These are phyloP conservation scores for Pugionium cornutum DNA, from an alignment of 345 rosid species.

Conservation along the genomic window DNA sequence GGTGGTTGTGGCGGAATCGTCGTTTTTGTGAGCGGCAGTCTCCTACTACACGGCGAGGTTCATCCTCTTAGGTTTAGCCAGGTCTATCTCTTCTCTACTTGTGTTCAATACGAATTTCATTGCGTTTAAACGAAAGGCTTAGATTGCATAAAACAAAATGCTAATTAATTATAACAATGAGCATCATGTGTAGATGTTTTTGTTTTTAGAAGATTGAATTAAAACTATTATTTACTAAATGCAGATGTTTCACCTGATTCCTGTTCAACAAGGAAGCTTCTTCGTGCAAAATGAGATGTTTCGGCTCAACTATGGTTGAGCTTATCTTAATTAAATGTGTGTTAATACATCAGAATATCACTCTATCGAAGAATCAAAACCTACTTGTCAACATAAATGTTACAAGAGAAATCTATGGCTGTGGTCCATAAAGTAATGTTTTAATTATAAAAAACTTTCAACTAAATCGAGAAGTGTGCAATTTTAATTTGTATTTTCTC, in stretches of 20 bases:
- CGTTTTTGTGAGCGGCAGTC: conserved; percentile 78
- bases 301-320: conserved; percentile 65
- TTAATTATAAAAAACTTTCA: too few relatives aligned
- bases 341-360: too few relatives aligned
- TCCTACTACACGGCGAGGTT: conserved; percentile 67
- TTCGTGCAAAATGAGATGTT: conserved; percentile 85
- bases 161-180: not conserved
- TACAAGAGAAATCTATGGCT: too few relatives aligned
- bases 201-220: not conserved
- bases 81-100: conserved; percentile 46
- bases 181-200: not conserved
- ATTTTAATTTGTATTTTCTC: too few relatives aligned
- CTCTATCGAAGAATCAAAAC: too few relatives aligned
- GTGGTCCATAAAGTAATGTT: too few relatives aligned
- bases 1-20: conserved; percentile 59
- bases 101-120: not conserved
- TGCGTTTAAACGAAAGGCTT: not conserved
- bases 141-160: not conserved
- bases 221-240: not conserved
- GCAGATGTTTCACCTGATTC: conserved; percentile 82
- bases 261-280: conserved; percentile 55
- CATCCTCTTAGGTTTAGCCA: conserved; percentile 74
- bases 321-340: too few relatives aligned
- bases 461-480: too few relatives aligned
- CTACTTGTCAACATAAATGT: too few relatives aligned